Base-by-base conservation (phyloP, 331 rosid species). In the Malus hybrid region DNA sequence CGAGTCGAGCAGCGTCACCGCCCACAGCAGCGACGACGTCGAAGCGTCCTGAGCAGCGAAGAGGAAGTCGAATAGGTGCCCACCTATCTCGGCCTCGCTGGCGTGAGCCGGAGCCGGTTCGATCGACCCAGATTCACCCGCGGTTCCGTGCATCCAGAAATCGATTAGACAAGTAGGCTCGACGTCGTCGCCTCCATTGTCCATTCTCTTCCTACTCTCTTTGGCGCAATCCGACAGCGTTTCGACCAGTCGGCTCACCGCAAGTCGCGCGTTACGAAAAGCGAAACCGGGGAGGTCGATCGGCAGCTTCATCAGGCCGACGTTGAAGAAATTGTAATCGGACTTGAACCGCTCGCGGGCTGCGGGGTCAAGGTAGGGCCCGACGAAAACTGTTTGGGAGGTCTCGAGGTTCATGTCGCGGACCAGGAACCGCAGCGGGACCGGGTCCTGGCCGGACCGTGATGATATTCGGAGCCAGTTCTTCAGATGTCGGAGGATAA, bases 21-120 rank as follows among this genome's bases (percentile, higher is more conserved):
- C 97, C 99, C 99, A 94, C 0, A 94, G 90, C 53, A 94, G 62
- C 20, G 99, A 94, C 14, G 99, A 94, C 0, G 93, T 94, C 1
- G 99, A 94, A 0, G 96, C 99, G 55, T 92, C 99, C 71, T 94
- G 96, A 2, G 99, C 85, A 0, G 97, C 99, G 50, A 92, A 94
- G 63, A 94, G 96, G 57, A 94, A 92, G 42, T 94, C 99, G 13
- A 94, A 94, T 8, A 94, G 84, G 67, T 88, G 86, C 0, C 89
- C 85, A 0, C 96, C 98, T 19, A 94, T 79, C 68, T 91, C 88
- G 30, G 44, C 29, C 73, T 91, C 71, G 10, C 79, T 72, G 64
- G 86, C 63, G 76, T 63, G 65, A 22, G 79, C 81, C 4, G 89
- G 86, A 22, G 81, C 81, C 4, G 90, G 86, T 70, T 61, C 8